A percentile compares a stretch with the other conserved stretches of the same genome.
Conservation (phyloP, 2,329 filamentous ascomycete genomes). For the Hypoxylon sp. region DNA sequence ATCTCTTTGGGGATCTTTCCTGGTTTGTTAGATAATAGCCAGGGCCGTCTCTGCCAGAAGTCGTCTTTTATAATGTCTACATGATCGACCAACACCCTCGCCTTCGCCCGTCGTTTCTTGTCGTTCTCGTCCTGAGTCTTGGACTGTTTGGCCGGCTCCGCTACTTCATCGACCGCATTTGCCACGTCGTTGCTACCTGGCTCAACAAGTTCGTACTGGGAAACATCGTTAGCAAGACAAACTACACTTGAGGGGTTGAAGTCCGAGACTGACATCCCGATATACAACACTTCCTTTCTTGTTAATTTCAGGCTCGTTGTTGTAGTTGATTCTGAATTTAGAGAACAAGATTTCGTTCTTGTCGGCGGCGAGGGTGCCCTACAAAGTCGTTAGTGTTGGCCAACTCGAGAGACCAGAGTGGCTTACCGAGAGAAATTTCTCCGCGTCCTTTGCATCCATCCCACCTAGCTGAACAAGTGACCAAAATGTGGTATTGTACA, state of each 20-base stretch:
- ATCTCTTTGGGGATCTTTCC: slow-evolving; percentile 73
- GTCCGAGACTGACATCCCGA: slow-evolving; percentile 68
- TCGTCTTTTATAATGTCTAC: slow-evolving; percentile 94
- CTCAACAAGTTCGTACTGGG: slow-evolving; percentile 76
- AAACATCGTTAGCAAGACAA: slow-evolving; percentile 40
- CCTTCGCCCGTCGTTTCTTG: slow-evolving; percentile 81
- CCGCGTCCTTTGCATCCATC: slow-evolving; percentile 79
- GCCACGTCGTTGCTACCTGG: slow-evolving; percentile 58
- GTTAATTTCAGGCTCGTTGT: slow-evolving; percentile 91
- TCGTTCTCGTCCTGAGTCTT: slow-evolving; percentile 87
- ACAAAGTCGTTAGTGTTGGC: slow-evolving; percentile 33
- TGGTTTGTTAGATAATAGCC: slow-evolving; percentile 79
- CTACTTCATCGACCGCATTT: slow-evolving; percentile 57
- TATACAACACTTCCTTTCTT: slow-evolving; percentile 94
- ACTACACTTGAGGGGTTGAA: background rate
- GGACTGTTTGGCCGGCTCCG: slow-evolving; percentile 67
- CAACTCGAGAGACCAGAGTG: background rate
- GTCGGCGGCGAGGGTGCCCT: slow-evolving; percentile 85
- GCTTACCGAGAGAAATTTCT: slow-evolving; percentile 76
- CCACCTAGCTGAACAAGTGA: slow-evolving; percentile 80
- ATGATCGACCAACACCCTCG: slow-evolving; percentile 82
- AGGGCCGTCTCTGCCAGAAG: slow-evolving; percentile 89
- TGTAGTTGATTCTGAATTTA: slow-evolving; percentile 93
- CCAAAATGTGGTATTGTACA: slow-evolving; percentile 99
- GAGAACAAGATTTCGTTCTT: slow-evolving; percentile 97